Conservation (phyloP, 2,329 filamentous ascomycete species). For the Cordyceps cicadae region DNA sequence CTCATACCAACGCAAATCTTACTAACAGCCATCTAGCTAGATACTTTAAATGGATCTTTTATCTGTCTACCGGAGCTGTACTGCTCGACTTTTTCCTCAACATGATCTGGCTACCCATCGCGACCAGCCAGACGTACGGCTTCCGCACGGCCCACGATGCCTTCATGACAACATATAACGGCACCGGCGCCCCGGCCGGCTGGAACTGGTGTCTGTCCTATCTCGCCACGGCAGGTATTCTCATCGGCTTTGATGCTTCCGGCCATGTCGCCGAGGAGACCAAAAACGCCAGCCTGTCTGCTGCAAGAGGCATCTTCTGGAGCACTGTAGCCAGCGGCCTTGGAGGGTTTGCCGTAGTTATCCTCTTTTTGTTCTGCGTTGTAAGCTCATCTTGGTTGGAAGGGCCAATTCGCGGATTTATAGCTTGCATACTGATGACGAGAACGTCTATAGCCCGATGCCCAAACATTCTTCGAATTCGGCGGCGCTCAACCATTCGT, state of each 20-base stretch:
- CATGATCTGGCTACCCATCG: conserved; percentile 53
- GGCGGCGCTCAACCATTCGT: conserved; percentile 51
- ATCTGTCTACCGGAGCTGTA: conserved; percentile 40
- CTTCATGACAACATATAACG: conserved; percentile 53
- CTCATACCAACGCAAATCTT: neutral
- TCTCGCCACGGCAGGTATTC: conserved; percentile 49
- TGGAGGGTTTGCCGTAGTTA: conserved; percentile 46
- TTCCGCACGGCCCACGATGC: conserved; percentile 51
- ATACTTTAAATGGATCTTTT: conserved; percentile 42
- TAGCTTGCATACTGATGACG: neutral
- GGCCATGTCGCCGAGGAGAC: conserved; percentile 56
- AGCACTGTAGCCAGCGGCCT: conserved; percentile 49
- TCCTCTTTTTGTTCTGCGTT: conserved; percentile 51
- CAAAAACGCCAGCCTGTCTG: conserved; percentile 46
- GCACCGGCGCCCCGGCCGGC: conserved; percentile 43
- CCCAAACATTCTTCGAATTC: conserved; percentile 44
- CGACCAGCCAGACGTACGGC: conserved; percentile 44
- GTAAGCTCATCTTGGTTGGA: conserved; percentile 23
- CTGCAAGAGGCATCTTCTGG: conserved; percentile 52
- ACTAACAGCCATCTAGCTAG: conserved; percentile 23
- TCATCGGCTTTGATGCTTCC: conserved; percentile 54
- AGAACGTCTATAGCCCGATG: conserved; percentile 33
- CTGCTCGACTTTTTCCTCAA: conserved; percentile 51
- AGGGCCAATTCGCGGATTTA: neutral
- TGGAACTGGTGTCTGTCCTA: conserved; percentile 59